Evolutionary conservation across 1,284 basidiomycete species (phyloP).

Genomic region (Leccinum glutinopallens): DNA sequence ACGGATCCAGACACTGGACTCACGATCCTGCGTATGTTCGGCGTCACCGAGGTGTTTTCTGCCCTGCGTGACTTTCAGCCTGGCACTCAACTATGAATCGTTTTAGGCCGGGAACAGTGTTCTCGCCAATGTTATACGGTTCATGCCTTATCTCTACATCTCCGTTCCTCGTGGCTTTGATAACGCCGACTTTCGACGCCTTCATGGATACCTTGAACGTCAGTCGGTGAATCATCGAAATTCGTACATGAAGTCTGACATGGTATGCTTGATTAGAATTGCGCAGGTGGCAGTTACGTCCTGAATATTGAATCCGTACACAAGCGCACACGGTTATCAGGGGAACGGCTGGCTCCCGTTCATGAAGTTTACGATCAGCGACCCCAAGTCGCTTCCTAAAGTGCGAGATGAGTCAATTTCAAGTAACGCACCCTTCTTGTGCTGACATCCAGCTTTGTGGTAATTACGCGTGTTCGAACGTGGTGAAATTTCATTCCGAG

Average conservation of each 20-base stretch:
- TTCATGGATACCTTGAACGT: conserved; percentile 82
- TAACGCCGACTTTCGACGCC: conserved; percentile 61
- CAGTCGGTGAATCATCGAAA: conserved; percentile 32
- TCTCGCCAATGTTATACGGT: conserved; percentile 77
- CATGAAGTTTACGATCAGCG: conserved; percentile 77
- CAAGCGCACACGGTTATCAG: conserved; percentile 76
- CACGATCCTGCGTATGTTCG: conserved; percentile 77
- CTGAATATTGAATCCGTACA: conserved; percentile 61
- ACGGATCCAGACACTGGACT: conserved; percentile 49
- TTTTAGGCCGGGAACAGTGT: conserved; percentile 83
- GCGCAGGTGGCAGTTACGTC: conserved; percentile 37
- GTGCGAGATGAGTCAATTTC: conserved; percentile 79
- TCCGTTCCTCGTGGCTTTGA: conserved; percentile 83
- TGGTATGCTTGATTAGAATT: conserved; percentile 30
- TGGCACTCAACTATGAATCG: conserved; percentile 12
- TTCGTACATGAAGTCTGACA: conserved; percentile 7
- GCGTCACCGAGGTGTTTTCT: conserved; percentile 74
- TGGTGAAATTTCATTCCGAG: conserved; percentile 76
- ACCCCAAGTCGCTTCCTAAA: conserved; percentile 79
- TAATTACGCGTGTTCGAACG: conserved; percentile 85
- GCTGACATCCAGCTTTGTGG: conserved; percentile 26
- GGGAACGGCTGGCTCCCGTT: conserved; percentile 82
- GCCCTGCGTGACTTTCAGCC: not conserved
- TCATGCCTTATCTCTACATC: conserved; percentile 91
- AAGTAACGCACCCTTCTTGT: not conserved